phyloP scores from a whole-genome alignment of 352 stramenopile genomes.

The Globisporangium megalacanthum region DNA sequence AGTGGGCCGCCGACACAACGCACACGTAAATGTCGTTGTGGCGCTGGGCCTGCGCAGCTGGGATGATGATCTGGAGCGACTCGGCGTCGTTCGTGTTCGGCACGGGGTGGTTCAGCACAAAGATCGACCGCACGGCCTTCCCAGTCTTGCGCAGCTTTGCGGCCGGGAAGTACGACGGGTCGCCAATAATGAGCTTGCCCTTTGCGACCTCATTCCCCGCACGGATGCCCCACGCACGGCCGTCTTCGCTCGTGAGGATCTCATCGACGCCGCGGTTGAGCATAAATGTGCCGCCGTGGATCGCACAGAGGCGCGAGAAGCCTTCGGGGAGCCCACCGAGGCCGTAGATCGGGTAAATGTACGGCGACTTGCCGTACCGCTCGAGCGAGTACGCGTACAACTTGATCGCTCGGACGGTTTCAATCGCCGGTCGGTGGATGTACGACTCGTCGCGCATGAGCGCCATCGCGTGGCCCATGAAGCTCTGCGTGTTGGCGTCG shows the following conservation, averaged over 20 bases:
- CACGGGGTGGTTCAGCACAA: slow-evolving; percentile 98
- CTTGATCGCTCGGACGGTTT: slow-evolving; percentile 96
- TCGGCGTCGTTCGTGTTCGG: slow-evolving; percentile 95
- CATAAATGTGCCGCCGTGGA: slow-evolving; percentile 99
- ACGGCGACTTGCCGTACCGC: slow-evolving; percentile 95
- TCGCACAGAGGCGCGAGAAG: slow-evolving; percentile 98
- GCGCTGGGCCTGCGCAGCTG: slow-evolving; percentile 92
- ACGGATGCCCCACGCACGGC: slow-evolving; percentile 91
- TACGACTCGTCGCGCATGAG: slow-evolving; percentile 93
- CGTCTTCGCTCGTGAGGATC: slow-evolving; percentile 90
- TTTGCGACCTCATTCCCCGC: slow-evolving; percentile 95
- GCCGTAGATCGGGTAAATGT: slow-evolving; percentile 99
- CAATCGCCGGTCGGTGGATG: slow-evolving; percentile 81
- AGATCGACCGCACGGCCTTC: slow-evolving; percentile 97
- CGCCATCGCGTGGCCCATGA: slow-evolving; percentile 99
- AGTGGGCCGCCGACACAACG: slow-evolving; percentile 92
- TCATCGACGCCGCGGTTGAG: slow-evolving; percentile 95
- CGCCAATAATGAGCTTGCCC: slow-evolving; percentile 96
- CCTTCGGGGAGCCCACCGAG: slow-evolving; percentile 97
- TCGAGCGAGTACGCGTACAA: slow-evolving; percentile 98
- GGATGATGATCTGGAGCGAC: slow-evolving; percentile 99
- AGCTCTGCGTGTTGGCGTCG: slow-evolving; percentile 97
- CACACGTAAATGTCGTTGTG: slow-evolving; percentile 99
- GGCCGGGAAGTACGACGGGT: slow-evolving; percentile 97
- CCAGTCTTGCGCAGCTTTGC: slow-evolving; percentile 92